A percentile compares a stretch with the other conserved stretches of the same genome.
Evolutionary conservation across 2,329 filamentous ascomycete genomes (phyloP).

Genomic region (Sporothrix curviconia): DNA sequence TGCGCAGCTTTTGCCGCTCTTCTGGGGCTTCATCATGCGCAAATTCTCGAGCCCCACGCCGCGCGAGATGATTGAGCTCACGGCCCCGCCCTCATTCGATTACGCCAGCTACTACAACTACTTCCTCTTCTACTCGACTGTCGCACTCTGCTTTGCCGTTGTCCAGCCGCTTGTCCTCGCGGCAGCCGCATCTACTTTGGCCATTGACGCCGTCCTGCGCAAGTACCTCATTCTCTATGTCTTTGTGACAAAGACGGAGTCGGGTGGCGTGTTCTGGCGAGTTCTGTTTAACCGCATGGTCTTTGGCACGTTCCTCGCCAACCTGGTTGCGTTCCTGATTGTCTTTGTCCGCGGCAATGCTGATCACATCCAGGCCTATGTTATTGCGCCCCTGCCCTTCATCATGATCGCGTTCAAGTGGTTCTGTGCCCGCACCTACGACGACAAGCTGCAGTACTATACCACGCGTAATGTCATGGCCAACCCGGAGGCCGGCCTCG

Average conservation of each 20-base stretch:
- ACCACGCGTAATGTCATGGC: slow-evolving; percentile 54
- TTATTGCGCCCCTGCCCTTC: slow-evolving; percentile 68
- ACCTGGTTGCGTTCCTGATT: slow-evolving; percentile 70
- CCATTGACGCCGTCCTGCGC: slow-evolving; percentile 80
- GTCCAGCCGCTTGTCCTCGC: slow-evolving; percentile 83
- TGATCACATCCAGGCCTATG: slow-evolving; percentile 54
- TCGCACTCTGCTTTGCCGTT: slow-evolving; percentile 75
- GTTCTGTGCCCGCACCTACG: slow-evolving; percentile 71
- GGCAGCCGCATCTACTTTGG: slow-evolving; percentile 82
- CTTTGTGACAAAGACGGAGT: slow-evolving; percentile 94
- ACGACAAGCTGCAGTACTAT: slow-evolving; percentile 74
- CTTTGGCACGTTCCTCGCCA: slow-evolving; percentile 71
- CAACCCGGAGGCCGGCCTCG: slow-evolving; percentile 38
- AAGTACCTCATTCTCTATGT: slow-evolving; percentile 94
- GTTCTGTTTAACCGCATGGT: slow-evolving; percentile 88
- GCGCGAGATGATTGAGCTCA: slow-evolving; percentile 83
- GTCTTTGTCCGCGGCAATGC: slow-evolving; percentile 63
- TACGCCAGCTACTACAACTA: slow-evolving; percentile 98
- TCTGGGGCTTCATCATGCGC: slow-evolving; percentile 78
- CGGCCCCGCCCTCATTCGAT: slow-evolving; percentile 85
- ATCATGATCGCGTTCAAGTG: slow-evolving; percentile 78
- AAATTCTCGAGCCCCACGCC: slow-evolving; percentile 85
- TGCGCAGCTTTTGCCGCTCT: slow-evolving; percentile 76
- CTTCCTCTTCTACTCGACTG: slow-evolving; percentile 88
- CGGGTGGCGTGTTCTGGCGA: slow-evolving; percentile 87